These are phyloP conservation scores for Tetradesmus lagerheimii DNA, from an alignment of 139 green algal genomes.

Conservation along the genomic window DNA sequence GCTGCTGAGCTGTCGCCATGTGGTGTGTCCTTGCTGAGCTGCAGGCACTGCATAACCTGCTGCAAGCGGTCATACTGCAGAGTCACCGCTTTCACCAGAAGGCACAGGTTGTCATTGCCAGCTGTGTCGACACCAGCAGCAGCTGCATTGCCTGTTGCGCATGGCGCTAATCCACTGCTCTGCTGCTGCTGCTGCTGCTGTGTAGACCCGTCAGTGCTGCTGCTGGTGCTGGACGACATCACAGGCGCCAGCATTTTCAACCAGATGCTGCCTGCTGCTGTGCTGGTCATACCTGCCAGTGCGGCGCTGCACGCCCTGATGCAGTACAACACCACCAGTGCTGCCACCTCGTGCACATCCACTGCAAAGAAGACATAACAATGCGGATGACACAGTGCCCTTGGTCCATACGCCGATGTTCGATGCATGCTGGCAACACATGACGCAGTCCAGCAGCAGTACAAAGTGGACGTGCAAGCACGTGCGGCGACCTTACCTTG, in stretches of 20 bases:
- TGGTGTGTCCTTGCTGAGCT: background rate
- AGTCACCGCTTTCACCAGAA: constrained; percentile 29
- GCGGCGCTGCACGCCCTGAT: background rate
- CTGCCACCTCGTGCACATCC: constrained; percentile 8
- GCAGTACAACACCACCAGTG: constrained; percentile 9
- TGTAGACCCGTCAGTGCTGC: background rate
- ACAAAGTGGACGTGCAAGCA: background rate
- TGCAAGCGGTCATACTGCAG: constrained; percentile 12
- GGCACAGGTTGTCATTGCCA: constrained; percentile 37
- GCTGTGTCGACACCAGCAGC: background rate
- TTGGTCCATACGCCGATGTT: background rate
- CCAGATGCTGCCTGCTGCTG: constrained; percentile 21
- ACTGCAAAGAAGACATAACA: background rate
- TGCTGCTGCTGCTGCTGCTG: background rate
- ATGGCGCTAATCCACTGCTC: background rate
- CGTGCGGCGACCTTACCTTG: background rate
- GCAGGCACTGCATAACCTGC: constrained; percentile 8
- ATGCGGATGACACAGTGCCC: background rate
- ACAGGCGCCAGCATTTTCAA: background rate
- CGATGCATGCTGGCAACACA: background rate
- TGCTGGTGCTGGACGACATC: background rate
- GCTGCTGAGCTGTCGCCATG: background rate
- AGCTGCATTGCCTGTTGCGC: background rate
- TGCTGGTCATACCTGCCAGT: background rate
- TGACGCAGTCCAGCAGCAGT: background rate